Evolutionary conservation across 495 filamentous ascomycete species (phyloP), one percentile per base, ranked within the genome.

Genomic region (Aspergillus leporis): DNA sequence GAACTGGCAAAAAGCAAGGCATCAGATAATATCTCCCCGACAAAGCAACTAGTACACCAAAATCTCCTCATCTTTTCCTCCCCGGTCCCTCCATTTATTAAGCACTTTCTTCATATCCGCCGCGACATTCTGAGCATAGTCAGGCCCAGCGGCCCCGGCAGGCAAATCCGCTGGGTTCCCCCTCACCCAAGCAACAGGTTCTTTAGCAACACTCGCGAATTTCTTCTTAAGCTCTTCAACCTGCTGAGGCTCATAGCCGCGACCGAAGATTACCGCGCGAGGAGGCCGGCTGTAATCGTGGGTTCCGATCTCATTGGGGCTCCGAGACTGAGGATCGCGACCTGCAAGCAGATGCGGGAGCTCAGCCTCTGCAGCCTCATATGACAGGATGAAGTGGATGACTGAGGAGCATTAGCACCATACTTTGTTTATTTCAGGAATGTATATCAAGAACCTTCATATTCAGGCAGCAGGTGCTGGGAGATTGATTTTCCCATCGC

Each of bases 261-360:
- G 70, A 14, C 73, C 73, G 22, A 74, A 69, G 9, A 75, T 64
- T 13, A 74, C 62, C 6, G 66, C 73, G 1, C 70, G 68, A 4
- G 62, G 61, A 4, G 66, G 66, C 18, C 48, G 46, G 57, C 48
- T 64, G 62, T 70, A 74, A 36, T 74, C 50, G 34, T 70, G 65
- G 4, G 69, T 66, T 40, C 73, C 73, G 18, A 74, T 43, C 22
- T 62, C 60, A 49, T 66, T 68, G 40, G 50, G 28, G 23, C 56
- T 50, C 0, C 58, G 51, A 13, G 63, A 58, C 19, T 63, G 48
- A 14, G 69, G 70, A 40, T 71, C 62, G 14, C 52, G 58, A 13
- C 70, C 70, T 12, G 60, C 62, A 38, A 73, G 59, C 13, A 73
- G 63, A 28, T 56, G 57, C 5, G 70, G 70, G 16, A 71, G 61